Evolutionary conservation across 352 stramenopile genomes (phyloP), one percentile per base, ranked within the genome.

Genomic region (Globisporangium okanoganense): DNA sequence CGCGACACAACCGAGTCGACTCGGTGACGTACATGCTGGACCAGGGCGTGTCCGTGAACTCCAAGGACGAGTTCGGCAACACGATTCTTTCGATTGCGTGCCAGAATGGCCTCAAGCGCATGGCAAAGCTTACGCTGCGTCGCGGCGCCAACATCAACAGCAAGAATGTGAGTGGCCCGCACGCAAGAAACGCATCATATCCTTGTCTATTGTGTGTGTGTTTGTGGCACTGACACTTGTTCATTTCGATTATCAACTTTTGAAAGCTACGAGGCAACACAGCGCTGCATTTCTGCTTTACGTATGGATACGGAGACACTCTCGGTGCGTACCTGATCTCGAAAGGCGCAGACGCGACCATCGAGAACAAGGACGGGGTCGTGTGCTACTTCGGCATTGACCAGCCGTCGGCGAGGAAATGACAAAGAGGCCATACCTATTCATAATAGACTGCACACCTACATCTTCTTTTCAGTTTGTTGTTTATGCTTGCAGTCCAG

Each of bases 31-130:
- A 85, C 70, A 88, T 96, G 73, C 66, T 97, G 36, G 84, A 95
- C 58, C 69, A 87, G n/a, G 85, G 89, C n/a, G 58, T 95, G 43
- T 71, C 79, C 4, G 80, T 92, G 16, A 91, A 96, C 65, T 78
- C 82, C 8, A 65, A 78, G 25, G 88, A 97, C 56, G 51, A 61
- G 18, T 79, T 90, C 47, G 90, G 88, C 27, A 97, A 97, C 72
- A 96, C 87, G 33, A 67, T 97, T 33, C 73, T 97, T 40, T 79
- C 76, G 40, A 89, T 96, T 41, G 87, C 88, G 22, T 97, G 89
- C 55, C 89, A 97, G 67, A 97, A 97, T 69, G 90, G 90, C 48
- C 83, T 96, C 64, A 97, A 96, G 70, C 82, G 87, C 48, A 90
- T 95, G 58, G 79, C 73, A 53, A 97, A 97, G 70, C 73, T 94